Evolutionary conservation across 2,329 filamentous ascomycete species (phyloP), one percentile per base, ranked within the genome.

Genomic region (Sporothrix brasiliensis): DNA sequence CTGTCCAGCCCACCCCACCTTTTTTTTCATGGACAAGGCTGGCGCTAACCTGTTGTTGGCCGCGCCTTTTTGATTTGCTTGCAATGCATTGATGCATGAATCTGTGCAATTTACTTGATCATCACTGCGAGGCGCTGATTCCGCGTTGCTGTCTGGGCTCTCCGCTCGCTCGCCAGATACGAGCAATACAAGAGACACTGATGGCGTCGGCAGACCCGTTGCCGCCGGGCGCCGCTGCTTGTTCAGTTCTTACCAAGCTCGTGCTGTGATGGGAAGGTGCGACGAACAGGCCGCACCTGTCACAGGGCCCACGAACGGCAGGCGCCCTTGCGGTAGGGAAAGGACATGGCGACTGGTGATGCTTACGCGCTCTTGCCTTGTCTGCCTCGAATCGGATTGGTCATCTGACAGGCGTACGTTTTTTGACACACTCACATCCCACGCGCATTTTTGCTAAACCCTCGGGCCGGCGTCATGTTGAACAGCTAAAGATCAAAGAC

Each of bases 11-110:
- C 50, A 27, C 39, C 41, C 58, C 30, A 49, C 24, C 54, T 34
- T 69, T 34, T 69, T 34, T 53, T 41, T 60, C 56, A 47, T 60
- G 21, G 58, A 30, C 66, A 53, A 71, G 70, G 70, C 70, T 71
- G 70, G 68, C 58, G 70, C 66, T 44, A 30, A 49, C 24, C 21
- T 69, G n/a, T 27, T 47, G 30, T 21, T 54, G 47, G 41, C 56
- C 47, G 50, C 56, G 19, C 27, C 53, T 39, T 30, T 71, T 66
- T 71, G 60, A 52, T 63, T 71, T 61, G 53, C 63, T 54, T 27
- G 50, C 61, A 67, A 67, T 66, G 73, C 73, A 74, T 74, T 66
- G 71, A 74, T 70, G 73, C 73, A 73, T 73, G 72, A 74, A 72
- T 41, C 41, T n/a, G 44, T 58, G 68, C 56, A 73, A 74, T 72